Conservation (phyloP, 495 filamentous ascomycete species). For the Neurospora sp. region DNA sequence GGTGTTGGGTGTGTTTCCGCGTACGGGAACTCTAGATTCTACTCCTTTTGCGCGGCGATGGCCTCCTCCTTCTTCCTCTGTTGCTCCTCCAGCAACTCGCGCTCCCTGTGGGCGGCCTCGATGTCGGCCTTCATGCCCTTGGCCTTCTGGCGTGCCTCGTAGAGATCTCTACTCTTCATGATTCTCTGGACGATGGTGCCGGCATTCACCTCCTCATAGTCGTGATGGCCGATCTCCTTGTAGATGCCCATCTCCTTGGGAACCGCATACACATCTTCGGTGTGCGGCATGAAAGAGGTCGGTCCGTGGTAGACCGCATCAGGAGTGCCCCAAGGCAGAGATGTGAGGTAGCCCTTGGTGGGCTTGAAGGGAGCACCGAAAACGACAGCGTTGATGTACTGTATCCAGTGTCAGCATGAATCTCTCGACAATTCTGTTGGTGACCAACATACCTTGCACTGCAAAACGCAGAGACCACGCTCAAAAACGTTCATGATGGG, state of each 20-base stretch:
- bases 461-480: slow-evolving; percentile 86
- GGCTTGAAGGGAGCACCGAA: slow-evolving; percentile 86
- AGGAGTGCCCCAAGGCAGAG: slow-evolving; percentile 65
- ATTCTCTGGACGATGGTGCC: slow-evolving; percentile 87
- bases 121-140: slow-evolving; percentile 75
- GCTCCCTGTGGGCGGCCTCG: slow-evolving; percentile 49
- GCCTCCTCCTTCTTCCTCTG: slow-evolving; percentile 31
- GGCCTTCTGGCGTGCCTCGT: slow-evolving; percentile 79
- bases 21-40: neutral
- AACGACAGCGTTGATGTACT: slow-evolving; percentile 81
- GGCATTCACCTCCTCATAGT: slow-evolving; percentile 81
- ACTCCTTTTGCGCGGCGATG: slow-evolving; percentile 1
- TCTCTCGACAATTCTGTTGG: neutral
- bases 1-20: neutral
- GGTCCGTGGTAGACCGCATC: slow-evolving; percentile 89
- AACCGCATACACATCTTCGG: slow-evolving; percentile 74
- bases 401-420: slow-evolving; percentile 3
- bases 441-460: slow-evolving; percentile 63
- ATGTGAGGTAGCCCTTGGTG: slow-evolving; percentile 60
- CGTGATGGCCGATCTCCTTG: slow-evolving; percentile 59
- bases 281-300: slow-evolving; percentile 79
- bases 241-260: slow-evolving; percentile 74
- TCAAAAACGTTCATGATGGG: slow-evolving; percentile 99
- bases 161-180: slow-evolving; percentile 68
- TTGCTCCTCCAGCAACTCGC: slow-evolving; percentile 47